These are phyloP conservation scores for Trifolium pratense DNA, from an alignment of 306 rosid species.

Conservation along the genomic window DNA sequence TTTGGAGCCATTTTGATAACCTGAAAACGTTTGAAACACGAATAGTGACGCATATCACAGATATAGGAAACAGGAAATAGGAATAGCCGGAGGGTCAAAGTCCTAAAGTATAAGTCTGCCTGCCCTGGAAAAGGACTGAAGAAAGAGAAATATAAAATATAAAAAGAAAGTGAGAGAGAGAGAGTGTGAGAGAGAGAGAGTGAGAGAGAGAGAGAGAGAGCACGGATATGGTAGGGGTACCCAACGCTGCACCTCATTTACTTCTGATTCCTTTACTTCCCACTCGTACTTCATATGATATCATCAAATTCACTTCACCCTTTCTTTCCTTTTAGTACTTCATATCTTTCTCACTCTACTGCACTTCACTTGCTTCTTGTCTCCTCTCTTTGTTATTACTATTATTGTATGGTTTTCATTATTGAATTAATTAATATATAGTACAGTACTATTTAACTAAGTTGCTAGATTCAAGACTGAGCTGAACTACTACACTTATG, in stretches of 20 bases:
- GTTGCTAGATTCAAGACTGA: too few species aligned
- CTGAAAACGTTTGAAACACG: too few species aligned
- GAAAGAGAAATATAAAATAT: not conserved
- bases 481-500: not conserved
- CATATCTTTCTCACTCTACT: not conserved
- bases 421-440: too few species aligned
- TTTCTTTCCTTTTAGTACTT: too few species aligned
- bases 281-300: conserved; percentile 7
- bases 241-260: conserved; percentile 6
- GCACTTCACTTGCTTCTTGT: not conserved
- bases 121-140: not conserved
- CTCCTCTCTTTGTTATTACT: too few species aligned
- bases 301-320: not conserved
- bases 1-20: too few species aligned
- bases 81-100: not conserved
- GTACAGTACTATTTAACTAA: too few species aligned
- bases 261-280: too few species aligned
- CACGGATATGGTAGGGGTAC: not conserved
- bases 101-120: not conserved
- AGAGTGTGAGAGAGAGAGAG: too few species aligned
- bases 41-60: not conserved
- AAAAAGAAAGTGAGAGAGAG: too few species aligned
- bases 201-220: too few species aligned
- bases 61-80: not conserved
- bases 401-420: too few species aligned